Evolutionary conservation across 1,284 basidiomycete genomes (phyloP).

Genomic region (Porodaedalea pini): DNA sequence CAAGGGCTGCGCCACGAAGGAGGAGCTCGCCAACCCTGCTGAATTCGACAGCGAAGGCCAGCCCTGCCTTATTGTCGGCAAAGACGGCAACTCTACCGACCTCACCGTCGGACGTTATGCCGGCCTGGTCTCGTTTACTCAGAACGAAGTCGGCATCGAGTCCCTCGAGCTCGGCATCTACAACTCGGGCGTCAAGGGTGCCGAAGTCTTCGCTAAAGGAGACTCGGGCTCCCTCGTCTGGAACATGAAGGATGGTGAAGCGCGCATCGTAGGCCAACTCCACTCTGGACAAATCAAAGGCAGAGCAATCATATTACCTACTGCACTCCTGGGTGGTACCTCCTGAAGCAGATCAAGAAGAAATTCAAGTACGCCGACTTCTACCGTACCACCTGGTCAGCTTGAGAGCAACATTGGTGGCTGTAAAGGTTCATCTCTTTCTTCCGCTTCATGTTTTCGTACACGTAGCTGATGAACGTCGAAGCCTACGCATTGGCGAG

Average conservation of each 20-base stretch:
- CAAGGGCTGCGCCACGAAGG: conserved; percentile 24
- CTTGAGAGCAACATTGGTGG: no score
- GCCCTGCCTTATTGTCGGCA: conserved; percentile 23
- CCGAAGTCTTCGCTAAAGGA: conserved; percentile 22
- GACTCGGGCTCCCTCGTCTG: conserved; percentile 28
- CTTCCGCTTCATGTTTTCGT: no score
- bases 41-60: conserved; percentile 23
- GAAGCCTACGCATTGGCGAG: no score
- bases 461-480: no score
- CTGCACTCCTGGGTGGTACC: conserved; percentile 33
- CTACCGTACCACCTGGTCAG: no score
- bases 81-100: conserved; percentile 25
- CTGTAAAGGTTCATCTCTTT: no score
- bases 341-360: conserved; percentile 27
- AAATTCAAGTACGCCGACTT: no score
- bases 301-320: conserved; percentile 34
- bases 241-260: conserved; percentile 20
- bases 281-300: conserved; percentile 34
- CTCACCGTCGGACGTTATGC: conserved; percentile 25
- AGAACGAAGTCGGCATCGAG: conserved; percentile 20
- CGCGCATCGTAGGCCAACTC: conserved; percentile 32
- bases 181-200: conserved; percentile 20
- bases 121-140: conserved; percentile 21
- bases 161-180: conserved; percentile 25
- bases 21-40: conserved; percentile 23